A percentile compares a stretch with the other conserved stretches of the same genome.
Evolutionary conservation across 2,329 filamentous ascomycete species (phyloP).

Genomic region (Pezicula neosporulosa): DNA sequence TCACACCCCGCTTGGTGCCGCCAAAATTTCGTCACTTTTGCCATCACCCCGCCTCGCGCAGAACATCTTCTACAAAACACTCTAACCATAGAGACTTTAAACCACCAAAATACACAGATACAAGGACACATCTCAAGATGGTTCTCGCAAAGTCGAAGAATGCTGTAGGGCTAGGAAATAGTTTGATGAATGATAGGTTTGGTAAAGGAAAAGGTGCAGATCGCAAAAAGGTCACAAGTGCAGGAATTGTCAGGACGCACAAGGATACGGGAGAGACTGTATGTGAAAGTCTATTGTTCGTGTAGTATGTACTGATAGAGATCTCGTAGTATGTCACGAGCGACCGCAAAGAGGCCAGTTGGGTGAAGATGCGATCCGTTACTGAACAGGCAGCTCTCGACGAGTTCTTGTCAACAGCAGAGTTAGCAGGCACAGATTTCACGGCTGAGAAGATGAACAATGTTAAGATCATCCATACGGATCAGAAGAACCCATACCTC

Average conservation of each 20-base stretch:
- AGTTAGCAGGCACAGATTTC: constrained; percentile 97
- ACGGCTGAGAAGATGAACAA: constrained; percentile 99
- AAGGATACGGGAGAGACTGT: constrained; percentile 76
- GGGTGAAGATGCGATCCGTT: constrained; percentile 99
- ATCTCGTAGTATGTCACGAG: constrained; percentile 76
- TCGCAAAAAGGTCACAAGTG: constrained; percentile 67
- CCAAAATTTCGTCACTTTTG: constrained; percentile 10
- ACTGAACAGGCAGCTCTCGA: constrained; percentile 96
- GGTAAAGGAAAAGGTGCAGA: constrained; percentile 85
- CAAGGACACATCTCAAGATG: constrained; percentile 40
- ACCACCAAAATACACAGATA: too few species aligned
- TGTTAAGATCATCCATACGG: constrained; percentile 95
- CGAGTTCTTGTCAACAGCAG: constrained; percentile 92
- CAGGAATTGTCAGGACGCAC: constrained; percentile 59
- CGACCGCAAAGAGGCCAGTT: constrained; percentile 83
- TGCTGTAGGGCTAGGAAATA: constrained; percentile 89
- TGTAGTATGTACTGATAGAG: constrained; percentile 19
- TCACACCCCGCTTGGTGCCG: too few species aligned
- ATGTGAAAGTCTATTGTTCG: constrained; percentile 13
- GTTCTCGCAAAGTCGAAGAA: constrained; percentile 91
- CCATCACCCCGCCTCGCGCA: background rate
- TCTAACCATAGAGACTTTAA: constrained; percentile 14
- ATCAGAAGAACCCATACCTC: constrained; percentile 93
- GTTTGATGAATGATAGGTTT: constrained; percentile 98
- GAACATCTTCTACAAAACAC: constrained; percentile 10